A percentile compares a stretch with the other conserved stretches of the same genome.
Conservation (phyloP, 2,329 filamentous ascomycete species). For the Ampelomyces quisqualis region DNA sequence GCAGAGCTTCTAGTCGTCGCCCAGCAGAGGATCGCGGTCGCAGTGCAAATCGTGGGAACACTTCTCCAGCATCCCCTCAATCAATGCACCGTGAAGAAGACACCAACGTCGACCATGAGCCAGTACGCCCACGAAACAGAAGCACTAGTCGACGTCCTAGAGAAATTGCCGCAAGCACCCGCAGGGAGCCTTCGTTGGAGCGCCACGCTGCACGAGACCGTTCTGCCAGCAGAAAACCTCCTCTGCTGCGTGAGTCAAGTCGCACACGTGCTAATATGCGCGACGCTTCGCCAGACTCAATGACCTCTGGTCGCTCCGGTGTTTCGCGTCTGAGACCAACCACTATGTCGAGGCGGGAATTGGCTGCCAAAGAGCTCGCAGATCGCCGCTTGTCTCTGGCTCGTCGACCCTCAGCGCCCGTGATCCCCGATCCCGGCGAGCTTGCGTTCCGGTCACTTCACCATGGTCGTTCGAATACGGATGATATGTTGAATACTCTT, state of each 20-base stretch:
- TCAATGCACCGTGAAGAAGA: slow-evolving; percentile 67
- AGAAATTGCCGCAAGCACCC: slow-evolving; percentile 47
- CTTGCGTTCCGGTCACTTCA: slow-evolving; percentile 39
- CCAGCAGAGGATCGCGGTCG: slow-evolving; percentile 37
- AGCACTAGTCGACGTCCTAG: slow-evolving; percentile 54
- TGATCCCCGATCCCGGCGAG: slow-evolving; percentile 73
- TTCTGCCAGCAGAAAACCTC: slow-evolving; percentile 40
- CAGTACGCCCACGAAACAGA: slow-evolving; percentile 51
- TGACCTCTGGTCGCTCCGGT: slow-evolving; percentile 36
- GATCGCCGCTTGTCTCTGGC: slow-evolving; percentile 78
- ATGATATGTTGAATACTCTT: slow-evolving; percentile 45
- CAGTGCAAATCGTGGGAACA: slow-evolving; percentile 45
- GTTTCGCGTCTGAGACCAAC: slow-evolving; percentile 24
- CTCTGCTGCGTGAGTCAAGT: slow-evolving; percentile 33
- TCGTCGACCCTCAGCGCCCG: slow-evolving; percentile 73
- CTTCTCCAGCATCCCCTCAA: slow-evolving; percentile 79
- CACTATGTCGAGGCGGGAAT: slow-evolving; percentile 46
- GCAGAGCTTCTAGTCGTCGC: slow-evolving; percentile 41
- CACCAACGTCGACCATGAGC: slow-evolving; percentile 64
- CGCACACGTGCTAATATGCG: slow-evolving; percentile 39
- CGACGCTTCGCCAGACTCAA: slow-evolving; percentile 39
- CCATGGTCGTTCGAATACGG: slow-evolving; percentile 40
- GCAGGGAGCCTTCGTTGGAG: slow-evolving; percentile 52
- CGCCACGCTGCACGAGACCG: slow-evolving; percentile 38
- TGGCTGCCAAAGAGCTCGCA: slow-evolving; percentile 76